These are phyloP conservation scores for Pleurostoma richardsiae DNA, from an alignment of 2,329 filamentous ascomycete genomes.

Conservation along the genomic window DNA sequence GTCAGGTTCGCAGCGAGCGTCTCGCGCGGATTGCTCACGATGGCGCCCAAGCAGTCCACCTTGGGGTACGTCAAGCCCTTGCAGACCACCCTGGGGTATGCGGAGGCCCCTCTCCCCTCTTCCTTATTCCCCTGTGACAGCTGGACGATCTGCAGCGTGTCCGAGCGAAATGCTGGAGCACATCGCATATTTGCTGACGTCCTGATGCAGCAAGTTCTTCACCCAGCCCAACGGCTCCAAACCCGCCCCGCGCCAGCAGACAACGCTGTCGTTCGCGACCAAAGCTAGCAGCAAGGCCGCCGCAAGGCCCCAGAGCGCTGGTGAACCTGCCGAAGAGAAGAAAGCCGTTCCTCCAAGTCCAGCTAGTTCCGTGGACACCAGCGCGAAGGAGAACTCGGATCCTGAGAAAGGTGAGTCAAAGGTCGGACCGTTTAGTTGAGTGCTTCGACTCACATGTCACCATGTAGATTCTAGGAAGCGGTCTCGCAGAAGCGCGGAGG, in stretches of 20 bases:
- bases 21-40: conserved; percentile 16
- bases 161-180: neutral
- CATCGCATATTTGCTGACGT: conserved; percentile 8
- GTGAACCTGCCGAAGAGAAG: conserved; percentile 14
- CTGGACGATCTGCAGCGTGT: too few species aligned
- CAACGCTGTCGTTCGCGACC: conserved; percentile 71
- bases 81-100: conserved; percentile 71
- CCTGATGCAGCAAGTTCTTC: conserved; percentile 73
- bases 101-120: conserved; percentile 10
- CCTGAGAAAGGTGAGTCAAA: conserved; percentile 6
- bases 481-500: conserved; percentile 16
- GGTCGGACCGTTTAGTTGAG: too few species aligned
- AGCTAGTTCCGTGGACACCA: conserved; percentile 15
- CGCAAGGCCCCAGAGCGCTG: conserved; percentile 15
- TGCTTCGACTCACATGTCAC: neutral
- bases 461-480: conserved; percentile 41
- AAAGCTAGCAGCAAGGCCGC: conserved; percentile 36
- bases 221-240: conserved; percentile 57
- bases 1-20: conserved; percentile 14
- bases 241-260: conserved; percentile 63
- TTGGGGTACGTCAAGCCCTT: conserved; percentile 79
- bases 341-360: conserved; percentile 10
- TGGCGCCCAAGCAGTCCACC: conserved; percentile 69
- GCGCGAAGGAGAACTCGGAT: conserved; percentile 30
- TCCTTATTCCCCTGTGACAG: too few species aligned